A percentile compares a stretch with the other conserved stretches of the same genome.
These are phyloP conservation scores for Wickerhamiella parazyma DNA, from an alignment of 805 yeast genomes.

Conservation along the genomic window DNA sequence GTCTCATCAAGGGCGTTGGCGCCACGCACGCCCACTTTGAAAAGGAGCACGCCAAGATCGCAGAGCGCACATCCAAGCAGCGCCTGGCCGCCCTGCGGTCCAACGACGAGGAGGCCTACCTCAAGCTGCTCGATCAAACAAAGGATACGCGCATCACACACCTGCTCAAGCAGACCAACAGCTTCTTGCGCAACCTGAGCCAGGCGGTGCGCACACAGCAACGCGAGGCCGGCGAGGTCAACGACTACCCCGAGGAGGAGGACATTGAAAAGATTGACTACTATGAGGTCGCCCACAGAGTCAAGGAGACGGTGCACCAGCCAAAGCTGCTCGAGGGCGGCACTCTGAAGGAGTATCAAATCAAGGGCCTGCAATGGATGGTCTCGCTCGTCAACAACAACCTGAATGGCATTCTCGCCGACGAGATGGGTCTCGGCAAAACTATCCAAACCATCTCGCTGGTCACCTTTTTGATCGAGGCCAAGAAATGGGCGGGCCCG, in stretches of 20 bases:
- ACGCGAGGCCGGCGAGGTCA: constrained; percentile 19
- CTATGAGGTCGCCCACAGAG: constrained; percentile 81
- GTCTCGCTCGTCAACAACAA: constrained; percentile 87
- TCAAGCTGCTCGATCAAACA: constrained; percentile 88
- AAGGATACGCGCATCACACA: constrained; percentile 97
- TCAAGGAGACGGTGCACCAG: constrained; percentile 72
- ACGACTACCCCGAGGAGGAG: constrained; percentile 18
- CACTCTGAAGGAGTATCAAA: constrained; percentile 77
- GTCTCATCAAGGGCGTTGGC: constrained; percentile 26
- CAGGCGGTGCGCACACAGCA: constrained; percentile 87
- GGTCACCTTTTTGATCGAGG: constrained; percentile 68
- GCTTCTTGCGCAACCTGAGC: constrained; percentile 79
- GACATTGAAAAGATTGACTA: constrained; percentile 55
- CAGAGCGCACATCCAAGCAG: constrained; percentile 92
- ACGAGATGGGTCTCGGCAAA: constrained; percentile 97
- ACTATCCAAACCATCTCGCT: constrained; percentile 90
- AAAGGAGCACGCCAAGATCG: constrained; percentile 74
- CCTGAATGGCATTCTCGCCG: constrained; percentile 90
- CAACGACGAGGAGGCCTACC: constrained; percentile 94
- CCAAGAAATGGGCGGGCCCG: constrained; percentile 66
- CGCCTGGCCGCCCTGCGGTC: constrained; percentile 94
- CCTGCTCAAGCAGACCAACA: constrained; percentile 77
- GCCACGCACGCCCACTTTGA: constrained; percentile 63
- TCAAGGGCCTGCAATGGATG: constrained; percentile 97
- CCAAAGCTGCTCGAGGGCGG: constrained; percentile 86